Conservation (phyloP, 148 eudicot species). For the Amaranthus palmeri region DNA sequence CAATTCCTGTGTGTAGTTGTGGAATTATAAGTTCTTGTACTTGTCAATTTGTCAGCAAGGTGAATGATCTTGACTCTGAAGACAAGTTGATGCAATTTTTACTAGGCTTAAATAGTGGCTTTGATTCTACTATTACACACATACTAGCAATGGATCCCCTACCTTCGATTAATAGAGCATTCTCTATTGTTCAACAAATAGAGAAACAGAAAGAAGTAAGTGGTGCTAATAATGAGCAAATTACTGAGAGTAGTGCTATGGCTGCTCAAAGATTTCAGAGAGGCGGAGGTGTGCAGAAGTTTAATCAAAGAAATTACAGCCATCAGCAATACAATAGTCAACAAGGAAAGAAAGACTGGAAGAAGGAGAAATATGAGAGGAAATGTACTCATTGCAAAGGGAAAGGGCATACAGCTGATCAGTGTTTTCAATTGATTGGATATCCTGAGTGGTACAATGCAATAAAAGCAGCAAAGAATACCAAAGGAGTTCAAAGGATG, state of each 20-base stretch:
- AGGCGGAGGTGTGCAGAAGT: neutral
- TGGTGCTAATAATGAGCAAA: neutral
- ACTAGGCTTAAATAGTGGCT: neutral
- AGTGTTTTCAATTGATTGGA: neutral
- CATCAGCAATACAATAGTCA: neutral
- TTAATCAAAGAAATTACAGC: too few species aligned
- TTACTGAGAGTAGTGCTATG: neutral
- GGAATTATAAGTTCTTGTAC: neutral
- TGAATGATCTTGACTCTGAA: neutral
- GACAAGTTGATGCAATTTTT: neutral
- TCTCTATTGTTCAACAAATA: neutral
- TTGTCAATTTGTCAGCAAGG: neutral
- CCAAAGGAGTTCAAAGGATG: neutral
- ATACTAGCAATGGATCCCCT: neutral
- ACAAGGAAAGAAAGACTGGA: neutral
- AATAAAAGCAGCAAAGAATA: neutral
- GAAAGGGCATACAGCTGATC: neutral
- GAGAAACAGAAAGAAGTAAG: neutral
- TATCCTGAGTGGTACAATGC: neutral
- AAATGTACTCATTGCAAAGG: neutral
- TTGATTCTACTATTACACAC: neutral
- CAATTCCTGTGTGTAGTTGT: neutral
- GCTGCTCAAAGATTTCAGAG: neutral
- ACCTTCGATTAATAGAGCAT: neutral
- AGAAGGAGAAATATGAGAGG: neutral